Evolutionary conservation across 176 grass and related monocot species (phyloP), one percentile per base, ranked within the genome.

Genomic region (Themeda triandra): DNA sequence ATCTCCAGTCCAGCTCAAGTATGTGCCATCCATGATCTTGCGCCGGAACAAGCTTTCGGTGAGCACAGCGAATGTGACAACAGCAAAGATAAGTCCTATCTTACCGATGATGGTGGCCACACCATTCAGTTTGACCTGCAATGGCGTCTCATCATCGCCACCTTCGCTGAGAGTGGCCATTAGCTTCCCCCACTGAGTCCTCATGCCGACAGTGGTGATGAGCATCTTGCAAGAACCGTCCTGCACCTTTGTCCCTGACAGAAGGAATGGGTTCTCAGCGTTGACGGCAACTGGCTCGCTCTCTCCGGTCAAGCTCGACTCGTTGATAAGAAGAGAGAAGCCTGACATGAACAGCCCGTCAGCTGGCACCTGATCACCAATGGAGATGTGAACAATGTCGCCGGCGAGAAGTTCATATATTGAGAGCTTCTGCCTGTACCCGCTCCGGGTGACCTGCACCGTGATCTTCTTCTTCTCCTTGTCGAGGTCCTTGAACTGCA

Each of bases 201-300:
- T 83, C 96, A 98, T 98, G 30, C 93, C 96, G 24, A 98, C 93
- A 14, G 91, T 98, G 0, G 93, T 91, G 32, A 98, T 73, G 17
- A 98, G 84, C 96, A 98, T 98, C 82, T 92, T 98, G 80, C 96
- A 95, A 63, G 96, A 90, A 69, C 96, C 96, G 32, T 98, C 93
- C 84, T 98, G 96, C 29, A 98, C 96, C 59, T 95, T 98, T 8
- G 96, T 98, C 46, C 96, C 96, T 0, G 96, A 98, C 56, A 98
- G 71, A 51, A 98, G 91, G 80, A 98, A 98, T 5, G 96, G 96
- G 63, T 92, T 89, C 40, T 98, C 96, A 13, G 78, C 92, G 8
- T 81, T 93, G 28, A 98, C 91, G n/a, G 79, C 74, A 29, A 98
- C 91, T 2, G 92, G 95, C 85, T 98, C 95, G 10, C 92, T 98